Evolutionary conservation across 116 monocot species (phyloP).

Genomic region (Thalassia testudinum): DNA sequence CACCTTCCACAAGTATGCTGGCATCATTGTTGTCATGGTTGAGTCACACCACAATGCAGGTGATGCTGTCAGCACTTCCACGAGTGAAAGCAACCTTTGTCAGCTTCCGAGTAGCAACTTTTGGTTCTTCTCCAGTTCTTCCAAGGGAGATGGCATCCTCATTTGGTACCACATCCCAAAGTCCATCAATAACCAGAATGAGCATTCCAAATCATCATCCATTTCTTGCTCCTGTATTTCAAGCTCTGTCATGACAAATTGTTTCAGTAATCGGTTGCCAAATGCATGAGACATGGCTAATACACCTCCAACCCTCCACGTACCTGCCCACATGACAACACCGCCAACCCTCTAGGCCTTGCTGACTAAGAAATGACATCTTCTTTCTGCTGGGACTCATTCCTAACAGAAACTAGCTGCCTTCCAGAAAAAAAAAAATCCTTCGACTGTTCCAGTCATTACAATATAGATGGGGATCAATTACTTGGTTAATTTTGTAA

Average conservation of each 20-base stretch:
- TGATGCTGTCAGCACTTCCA: slow-evolving; percentile 86
- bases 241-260: slow-evolving; percentile 75
- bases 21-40: slow-evolving; percentile 28
- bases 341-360: too few species aligned
- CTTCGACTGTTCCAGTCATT: too few species aligned
- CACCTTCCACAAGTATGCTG: neutral
- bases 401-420: too few species aligned
- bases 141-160: slow-evolving; percentile 72
- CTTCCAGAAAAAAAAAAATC: too few species aligned
- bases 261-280: slow-evolving; percentile 79
- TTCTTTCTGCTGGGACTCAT: too few species aligned
- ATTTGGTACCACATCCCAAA: too few species aligned
- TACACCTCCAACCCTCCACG: too few species aligned
- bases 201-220: slow-evolving; percentile 39
- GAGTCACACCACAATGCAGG: slow-evolving; percentile 82
- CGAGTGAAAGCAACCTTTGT: slow-evolving; percentile 65
- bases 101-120: slow-evolving; percentile 64
- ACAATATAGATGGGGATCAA: too few species aligned
- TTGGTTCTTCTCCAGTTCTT: slow-evolving; percentile 50
- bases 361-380: too few species aligned
- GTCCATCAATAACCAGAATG: slow-evolving; percentile 60
- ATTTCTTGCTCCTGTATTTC: slow-evolving; percentile 70
- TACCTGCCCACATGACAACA: too few species aligned
- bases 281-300: slow-evolving; percentile 92
- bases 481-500: too few species aligned